These are phyloP conservation scores for Cladorrhinum sp. DNA, from an alignment of 2,329 filamentous ascomycete genomes.

Conservation along the genomic window DNA sequence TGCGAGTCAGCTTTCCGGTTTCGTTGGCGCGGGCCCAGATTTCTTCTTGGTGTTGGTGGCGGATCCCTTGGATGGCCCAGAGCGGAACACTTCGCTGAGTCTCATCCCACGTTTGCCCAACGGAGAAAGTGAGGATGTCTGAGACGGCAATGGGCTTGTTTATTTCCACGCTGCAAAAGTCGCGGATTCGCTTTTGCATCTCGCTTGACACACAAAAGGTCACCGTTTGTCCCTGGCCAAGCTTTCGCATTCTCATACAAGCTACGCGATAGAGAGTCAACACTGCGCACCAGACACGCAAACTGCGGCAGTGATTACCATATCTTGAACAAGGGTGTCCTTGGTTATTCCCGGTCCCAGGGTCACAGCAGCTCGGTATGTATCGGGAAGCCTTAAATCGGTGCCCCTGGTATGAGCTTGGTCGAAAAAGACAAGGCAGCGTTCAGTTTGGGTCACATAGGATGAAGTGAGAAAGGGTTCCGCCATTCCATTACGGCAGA, in stretches of 20 bases:
- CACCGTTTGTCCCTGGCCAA: slow-evolving; percentile 65
- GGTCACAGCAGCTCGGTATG: slow-evolving; percentile 64
- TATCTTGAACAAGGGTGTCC: slow-evolving; percentile 66
- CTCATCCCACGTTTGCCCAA: slow-evolving; percentile 54
- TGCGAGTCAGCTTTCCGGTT: slow-evolving; percentile 20
- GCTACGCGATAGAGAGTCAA: slow-evolving; percentile 62
- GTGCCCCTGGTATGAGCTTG: slow-evolving; percentile 60
- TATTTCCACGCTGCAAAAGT: slow-evolving; percentile 37
- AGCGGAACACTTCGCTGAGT: slow-evolving; percentile 49
- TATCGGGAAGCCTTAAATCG: slow-evolving; percentile 52
- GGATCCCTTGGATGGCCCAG: slow-evolving; percentile 59
- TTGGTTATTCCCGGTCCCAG: slow-evolving; percentile 64
- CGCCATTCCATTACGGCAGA: slow-evolving; percentile 43
- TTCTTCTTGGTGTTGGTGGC: slow-evolving; percentile 42
- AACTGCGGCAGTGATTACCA: too few species aligned
- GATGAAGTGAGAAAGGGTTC: slow-evolving; percentile 54
- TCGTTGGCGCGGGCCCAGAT: slow-evolving; percentile 33
- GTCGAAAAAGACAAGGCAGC: slow-evolving; percentile 58
- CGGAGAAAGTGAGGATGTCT: slow-evolving; percentile 59
- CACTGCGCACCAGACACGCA: slow-evolving; percentile 70
- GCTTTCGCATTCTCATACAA: slow-evolving; percentile 66
- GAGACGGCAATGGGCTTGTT: slow-evolving; percentile 38
- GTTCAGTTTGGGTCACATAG: slow-evolving; percentile 55
- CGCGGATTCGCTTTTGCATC: slow-evolving; percentile 44
- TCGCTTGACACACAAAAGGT: slow-evolving; percentile 59